Base-by-base conservation (phyloP, 2,329 filamentous ascomycete species). In the Penicillium polonicum region DNA sequence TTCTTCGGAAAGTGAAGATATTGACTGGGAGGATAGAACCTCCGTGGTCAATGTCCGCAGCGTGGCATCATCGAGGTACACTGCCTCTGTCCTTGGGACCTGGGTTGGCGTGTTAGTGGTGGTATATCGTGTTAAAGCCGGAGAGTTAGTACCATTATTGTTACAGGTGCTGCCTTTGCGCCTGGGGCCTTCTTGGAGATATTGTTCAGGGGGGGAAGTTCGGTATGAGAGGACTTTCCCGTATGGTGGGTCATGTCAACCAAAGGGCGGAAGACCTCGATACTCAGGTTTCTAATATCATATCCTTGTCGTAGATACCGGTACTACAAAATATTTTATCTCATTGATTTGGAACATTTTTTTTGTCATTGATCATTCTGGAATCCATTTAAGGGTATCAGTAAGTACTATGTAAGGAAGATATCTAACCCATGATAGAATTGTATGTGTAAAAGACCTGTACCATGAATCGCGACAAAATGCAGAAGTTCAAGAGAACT, bases 31-130 rank as follows among this genome's bases (percentile, higher is more conserved):
- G 27, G 65, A 67, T 31, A 64, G 21, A 33, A 70, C 45, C 33
- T 66, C 61, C 7, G 68, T 68, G 4, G 56, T 61, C 29, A 63
- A 49, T 21, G 58, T 60, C 52, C 59, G 59, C 21, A 68, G 48
- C 15, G 68, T 61, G 29, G 61, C 62, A 54, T 70, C 62, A 21
- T 65, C 46, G n/a, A 69, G 63, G 48, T 70, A 70, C 33, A 70
- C 51, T 52, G 68, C 64, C 52, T 69, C 66, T 49, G 62, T 66
- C 21, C 50, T 56, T 17, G 33, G 17, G 13, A 52, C 36, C 61
- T 65, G 31, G 6, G 13, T 33, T 33, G 42, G 15, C 17, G 27
- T 21, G 21, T 56, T 45, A 55, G 23, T 38, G 42, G 21, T n/a
- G 25, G 15, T 19, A 41, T n/a, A 25, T 41, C 3, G 6, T 23